phyloP scores from a whole-genome alignment of 2,329 filamentous ascomycete species.

The Herpomyces periplanetae region DNA sequence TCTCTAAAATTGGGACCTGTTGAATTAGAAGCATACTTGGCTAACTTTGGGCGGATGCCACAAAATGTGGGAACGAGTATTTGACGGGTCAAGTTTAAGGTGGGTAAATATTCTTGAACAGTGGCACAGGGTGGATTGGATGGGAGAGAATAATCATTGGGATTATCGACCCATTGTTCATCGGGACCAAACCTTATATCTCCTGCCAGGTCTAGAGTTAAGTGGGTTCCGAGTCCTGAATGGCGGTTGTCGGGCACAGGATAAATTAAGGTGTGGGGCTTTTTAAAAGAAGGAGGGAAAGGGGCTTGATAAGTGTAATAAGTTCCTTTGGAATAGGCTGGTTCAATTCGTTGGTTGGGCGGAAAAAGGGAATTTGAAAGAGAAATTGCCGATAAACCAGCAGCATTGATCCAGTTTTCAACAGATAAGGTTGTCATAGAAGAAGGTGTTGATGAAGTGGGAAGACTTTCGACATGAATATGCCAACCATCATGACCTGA shows the following conservation, averaged over 20 bases:
- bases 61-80: slow-evolving; percentile 47
- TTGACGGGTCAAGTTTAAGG: slow-evolving; percentile 19
- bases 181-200: slow-evolving; percentile 71
- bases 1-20: slow-evolving; percentile 28
- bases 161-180: slow-evolving; percentile 50
- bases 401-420: slow-evolving; percentile 44
- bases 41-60: slow-evolving; percentile 59
- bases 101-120: slow-evolving; percentile 38
- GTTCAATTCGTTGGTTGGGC: slow-evolving; percentile 11
- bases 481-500: too few relatives aligned
- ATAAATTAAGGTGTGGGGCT: slow-evolving; percentile 36
- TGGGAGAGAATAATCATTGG: slow-evolving; percentile 18
- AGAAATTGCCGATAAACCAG: slow-evolving; percentile 32
- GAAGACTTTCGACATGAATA: slow-evolving; percentile 6
- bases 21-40: slow-evolving; percentile 17
- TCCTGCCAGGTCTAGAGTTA: slow-evolving; percentile 57
- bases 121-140: too few relatives aligned
- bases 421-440: slow-evolving; percentile 18
- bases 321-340: slow-evolving; percentile 67
- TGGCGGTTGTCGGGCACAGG: slow-evolving; percentile 45
- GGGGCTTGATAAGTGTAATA: slow-evolving; percentile 52
- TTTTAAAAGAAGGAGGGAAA: too few relatives aligned
- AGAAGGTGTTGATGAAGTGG: slow-evolving; percentile 8
- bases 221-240: slow-evolving; percentile 56
- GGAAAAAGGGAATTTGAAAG: slow-evolving; percentile 51